A percentile compares a stretch with the other conserved stretches of the same genome.
phyloP scores from a whole-genome alignment of 208 protist species.

The Leptomonas seymouri region DNA sequence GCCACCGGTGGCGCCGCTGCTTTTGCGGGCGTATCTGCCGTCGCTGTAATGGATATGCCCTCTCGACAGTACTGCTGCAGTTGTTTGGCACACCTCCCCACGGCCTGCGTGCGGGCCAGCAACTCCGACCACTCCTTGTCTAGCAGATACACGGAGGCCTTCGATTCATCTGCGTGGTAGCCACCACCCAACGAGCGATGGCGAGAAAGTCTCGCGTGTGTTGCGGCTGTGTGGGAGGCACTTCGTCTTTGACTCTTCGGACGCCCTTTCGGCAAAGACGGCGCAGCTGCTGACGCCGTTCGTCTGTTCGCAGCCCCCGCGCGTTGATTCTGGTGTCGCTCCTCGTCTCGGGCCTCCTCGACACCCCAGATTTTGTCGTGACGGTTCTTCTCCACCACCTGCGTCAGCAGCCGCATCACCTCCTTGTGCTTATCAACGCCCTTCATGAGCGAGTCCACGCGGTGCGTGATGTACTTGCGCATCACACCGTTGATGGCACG shows the following conservation, averaged over 20 bases:
- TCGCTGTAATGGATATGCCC: slow-evolving; percentile 14
- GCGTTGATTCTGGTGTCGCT: slow-evolving; percentile 47
- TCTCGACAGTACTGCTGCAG: slow-evolving; percentile 56
- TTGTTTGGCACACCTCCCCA: slow-evolving; percentile 36
- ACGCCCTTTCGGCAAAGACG: not conserved
- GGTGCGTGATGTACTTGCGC: slow-evolving; percentile 69
- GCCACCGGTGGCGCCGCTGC: not conserved
- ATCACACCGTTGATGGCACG: slow-evolving; percentile 56
- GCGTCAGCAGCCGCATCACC: slow-evolving; percentile 66
- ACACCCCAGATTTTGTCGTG: slow-evolving; percentile 74
- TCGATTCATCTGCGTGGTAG: slow-evolving; percentile 62
- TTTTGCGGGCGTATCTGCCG: not conserved
- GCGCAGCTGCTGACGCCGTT: not conserved
- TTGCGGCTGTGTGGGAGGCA: not conserved
- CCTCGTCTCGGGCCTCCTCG: slow-evolving; percentile 32
- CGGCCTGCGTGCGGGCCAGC: slow-evolving; percentile 28
- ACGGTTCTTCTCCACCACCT: slow-evolving; percentile 70
- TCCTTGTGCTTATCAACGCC: slow-evolving; percentile 74
- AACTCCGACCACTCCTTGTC: slow-evolving; percentile 59
- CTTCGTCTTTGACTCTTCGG: not conserved
- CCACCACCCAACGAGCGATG: slow-evolving; percentile 50
- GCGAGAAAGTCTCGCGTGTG: not conserved
- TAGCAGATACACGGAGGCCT: slow-evolving; percentile 44
- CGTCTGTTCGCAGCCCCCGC: slow-evolving; percentile 19
- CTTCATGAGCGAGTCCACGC: slow-evolving; percentile 75